Percentiles rank a stretch among this genome's conserved stretches.
These are phyloP conservation scores for Diospyros kaki DNA, from an alignment of 148 eudicot species.

Conservation along the genomic window DNA sequence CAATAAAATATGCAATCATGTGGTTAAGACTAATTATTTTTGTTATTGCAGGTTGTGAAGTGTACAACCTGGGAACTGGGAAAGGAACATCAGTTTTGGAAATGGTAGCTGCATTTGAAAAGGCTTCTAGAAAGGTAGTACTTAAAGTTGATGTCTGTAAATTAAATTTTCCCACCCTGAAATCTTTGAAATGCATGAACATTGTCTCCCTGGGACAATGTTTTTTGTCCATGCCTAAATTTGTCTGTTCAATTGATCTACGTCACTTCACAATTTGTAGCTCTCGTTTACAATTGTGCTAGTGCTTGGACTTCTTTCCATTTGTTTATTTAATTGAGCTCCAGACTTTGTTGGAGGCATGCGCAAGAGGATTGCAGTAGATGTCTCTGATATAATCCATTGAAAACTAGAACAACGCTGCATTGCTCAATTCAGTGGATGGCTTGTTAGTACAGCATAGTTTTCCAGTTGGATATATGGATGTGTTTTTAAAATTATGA, in stretches of 20 bases:
- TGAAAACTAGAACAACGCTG: too few relatives aligned
- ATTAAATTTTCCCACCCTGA: background rate
- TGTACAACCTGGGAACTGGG: constrained; percentile 94
- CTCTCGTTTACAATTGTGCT: background rate
- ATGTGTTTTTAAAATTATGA: too few relatives aligned
- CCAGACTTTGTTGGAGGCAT: background rate
- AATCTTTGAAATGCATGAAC: background rate
- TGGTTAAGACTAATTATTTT: background rate
- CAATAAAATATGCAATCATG: background rate
- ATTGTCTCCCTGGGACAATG: background rate
- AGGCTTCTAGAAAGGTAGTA: constrained; percentile 90
- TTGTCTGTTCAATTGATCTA: background rate
- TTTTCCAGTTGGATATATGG: too few relatives aligned
- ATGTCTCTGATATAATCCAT: too few relatives aligned
- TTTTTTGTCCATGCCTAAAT: background rate
- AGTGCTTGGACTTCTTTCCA: background rate
- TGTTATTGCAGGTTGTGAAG: constrained; percentile 73
- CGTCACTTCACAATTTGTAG: background rate
- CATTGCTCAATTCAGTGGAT: too few relatives aligned
- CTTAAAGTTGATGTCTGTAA: constrained; percentile 4
- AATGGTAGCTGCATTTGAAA: constrained; percentile 98
- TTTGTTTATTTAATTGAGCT: background rate
- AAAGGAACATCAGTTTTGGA: constrained; percentile 91
- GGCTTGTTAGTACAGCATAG: too few relatives aligned
- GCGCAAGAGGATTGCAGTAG: too few relatives aligned